phyloP scores from a whole-genome alignment of 73 alveolate genomes.

The Effrenium voratum region DNA sequence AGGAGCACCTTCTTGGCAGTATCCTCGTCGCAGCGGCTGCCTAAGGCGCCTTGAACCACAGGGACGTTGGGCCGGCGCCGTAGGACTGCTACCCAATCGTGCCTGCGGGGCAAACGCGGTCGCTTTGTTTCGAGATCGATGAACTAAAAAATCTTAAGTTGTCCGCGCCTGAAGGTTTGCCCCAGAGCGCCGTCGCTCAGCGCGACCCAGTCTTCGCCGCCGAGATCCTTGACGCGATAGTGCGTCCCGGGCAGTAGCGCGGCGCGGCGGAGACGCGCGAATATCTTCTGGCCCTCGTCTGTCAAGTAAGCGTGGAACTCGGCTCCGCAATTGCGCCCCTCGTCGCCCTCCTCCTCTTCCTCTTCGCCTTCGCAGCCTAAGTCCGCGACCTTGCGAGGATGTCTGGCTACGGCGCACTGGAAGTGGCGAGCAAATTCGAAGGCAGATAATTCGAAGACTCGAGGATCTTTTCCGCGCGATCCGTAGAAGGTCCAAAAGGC shows the following conservation, averaged over 20 bases:
- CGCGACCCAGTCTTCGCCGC: neutral
- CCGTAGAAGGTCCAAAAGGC: neutral
- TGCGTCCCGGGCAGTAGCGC: neutral
- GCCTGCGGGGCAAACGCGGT: too few relatives aligned
- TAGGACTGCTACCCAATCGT: conserved; percentile 13
- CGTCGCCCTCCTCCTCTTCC: neutral
- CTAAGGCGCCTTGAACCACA: neutral
- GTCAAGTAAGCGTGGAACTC: neutral
- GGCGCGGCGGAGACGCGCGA: too few relatives aligned
- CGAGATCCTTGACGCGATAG: neutral
- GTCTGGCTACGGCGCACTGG: neutral
- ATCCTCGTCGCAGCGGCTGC: neutral
- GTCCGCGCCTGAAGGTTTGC: too few relatives aligned
- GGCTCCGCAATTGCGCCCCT: too few relatives aligned
- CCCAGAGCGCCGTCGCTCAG: neutral
- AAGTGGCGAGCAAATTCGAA: conserved; percentile 26
- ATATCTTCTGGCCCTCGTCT: neutral
- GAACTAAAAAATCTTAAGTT: too few relatives aligned
- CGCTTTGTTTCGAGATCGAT: too few relatives aligned
- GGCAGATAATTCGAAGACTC: conserved; percentile 7
- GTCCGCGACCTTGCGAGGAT: neutral
- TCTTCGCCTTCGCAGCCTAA: too few relatives aligned
- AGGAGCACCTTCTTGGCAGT: neutral
- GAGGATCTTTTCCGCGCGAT: neutral
- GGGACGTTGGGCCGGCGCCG: neutral